Evolutionary conservation across 2,329 filamentous ascomycete species (phyloP).

Genomic region (Lecanosticta acicola): DNA sequence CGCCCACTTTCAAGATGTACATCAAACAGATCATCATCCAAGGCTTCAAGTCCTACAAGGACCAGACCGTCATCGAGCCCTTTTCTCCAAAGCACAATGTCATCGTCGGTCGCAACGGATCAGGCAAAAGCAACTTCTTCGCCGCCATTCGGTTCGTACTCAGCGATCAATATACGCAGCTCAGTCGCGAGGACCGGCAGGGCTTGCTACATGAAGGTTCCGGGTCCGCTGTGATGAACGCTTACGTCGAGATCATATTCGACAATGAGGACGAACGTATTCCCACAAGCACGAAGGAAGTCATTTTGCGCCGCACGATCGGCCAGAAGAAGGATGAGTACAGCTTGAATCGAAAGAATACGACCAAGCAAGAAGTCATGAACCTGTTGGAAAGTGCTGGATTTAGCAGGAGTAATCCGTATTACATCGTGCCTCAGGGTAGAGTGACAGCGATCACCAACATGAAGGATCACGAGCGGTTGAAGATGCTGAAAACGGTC

Average conservation of each 20-base stretch:
- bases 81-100: constrained; percentile 98
- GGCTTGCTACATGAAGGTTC: constrained; percentile 96
- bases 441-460: constrained; percentile 94
- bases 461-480: constrained; percentile 91
- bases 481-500: constrained; percentile 93
- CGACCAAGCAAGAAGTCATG: constrained; percentile 89
- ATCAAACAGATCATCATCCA: constrained; percentile 99
- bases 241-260: constrained; percentile 99
- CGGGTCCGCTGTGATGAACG: constrained; percentile 95
- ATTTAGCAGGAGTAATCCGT: constrained; percentile 94
- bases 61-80: constrained; percentile 96
- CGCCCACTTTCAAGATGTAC: constrained; percentile 61
- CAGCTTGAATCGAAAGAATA: constrained; percentile 92
- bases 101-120: constrained; percentile 97
- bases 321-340: constrained; percentile 98
- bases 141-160: constrained; percentile 97
- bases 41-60: constrained; percentile 96
- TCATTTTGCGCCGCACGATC: constrained; percentile 87
- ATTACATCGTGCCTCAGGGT: constrained; percentile 97
- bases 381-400: constrained; percentile 93
- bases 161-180: constrained; percentile 85
- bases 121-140: constrained; percentile 99
- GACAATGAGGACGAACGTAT: constrained; percentile 97
- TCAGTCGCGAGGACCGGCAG: constrained; percentile 92
- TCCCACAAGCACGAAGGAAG: constrained; percentile 83